These are phyloP conservation scores for Baorangia bicolor DNA, from an alignment of 768 basidiomycete species.

Conservation along the genomic window DNA sequence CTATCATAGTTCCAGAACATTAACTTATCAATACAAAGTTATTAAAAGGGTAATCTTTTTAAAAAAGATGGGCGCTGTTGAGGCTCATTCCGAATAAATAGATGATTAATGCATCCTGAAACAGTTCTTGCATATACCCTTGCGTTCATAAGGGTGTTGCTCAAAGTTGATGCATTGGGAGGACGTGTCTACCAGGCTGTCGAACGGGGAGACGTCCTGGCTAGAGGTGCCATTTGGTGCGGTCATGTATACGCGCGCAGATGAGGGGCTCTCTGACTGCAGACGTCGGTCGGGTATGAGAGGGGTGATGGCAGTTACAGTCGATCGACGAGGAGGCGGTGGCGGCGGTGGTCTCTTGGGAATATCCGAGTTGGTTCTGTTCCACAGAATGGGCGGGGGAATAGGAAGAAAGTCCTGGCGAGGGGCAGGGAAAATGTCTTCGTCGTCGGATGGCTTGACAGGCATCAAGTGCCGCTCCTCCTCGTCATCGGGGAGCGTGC, in stretches of 20 bases:
- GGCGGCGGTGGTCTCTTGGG: constrained; percentile 53
- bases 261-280: constrained; percentile 14
- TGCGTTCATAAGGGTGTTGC: constrained; percentile 65
- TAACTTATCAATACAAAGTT: constrained; percentile 6
- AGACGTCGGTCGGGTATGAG: constrained; percentile 48
- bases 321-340: constrained; percentile 58
- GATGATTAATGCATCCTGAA: constrained; percentile 47
- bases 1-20: neutral
- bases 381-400: constrained; percentile 22
- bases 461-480: constrained; percentile 39
- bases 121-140: constrained; percentile 67
- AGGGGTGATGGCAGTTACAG: constrained; percentile 31
- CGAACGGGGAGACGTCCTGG: constrained; percentile 61
- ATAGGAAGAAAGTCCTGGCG: constrained; percentile 10
- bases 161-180: constrained; percentile 53
- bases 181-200: constrained; percentile 54
- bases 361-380: constrained; percentile 23
- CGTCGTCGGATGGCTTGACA: constrained; percentile 25
- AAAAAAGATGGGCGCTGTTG: neutral
- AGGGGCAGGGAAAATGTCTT: constrained; percentile 23
- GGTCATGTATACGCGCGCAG: constrained; percentile 24
- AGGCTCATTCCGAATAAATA: neutral
- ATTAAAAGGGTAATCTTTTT: neutral
- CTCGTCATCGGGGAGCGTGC: constrained; percentile 43
- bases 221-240: constrained; percentile 32